These are phyloP conservation scores for Apiospora marii DNA, from an alignment of 2,329 filamentous ascomycete species.

Conservation along the genomic window DNA sequence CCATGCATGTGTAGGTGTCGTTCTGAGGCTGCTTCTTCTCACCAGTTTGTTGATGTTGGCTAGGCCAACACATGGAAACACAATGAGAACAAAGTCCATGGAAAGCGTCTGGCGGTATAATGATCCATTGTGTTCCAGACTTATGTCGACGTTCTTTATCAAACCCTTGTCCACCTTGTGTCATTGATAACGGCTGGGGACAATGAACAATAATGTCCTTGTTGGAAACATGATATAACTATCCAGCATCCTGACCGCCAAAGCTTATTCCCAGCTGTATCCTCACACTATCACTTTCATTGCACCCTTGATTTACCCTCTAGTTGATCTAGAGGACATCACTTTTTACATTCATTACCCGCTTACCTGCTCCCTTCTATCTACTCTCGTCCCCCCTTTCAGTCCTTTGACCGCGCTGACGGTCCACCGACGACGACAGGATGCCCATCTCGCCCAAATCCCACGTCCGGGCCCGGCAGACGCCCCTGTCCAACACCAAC, in stretches of 20 bases:
- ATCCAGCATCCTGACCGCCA: not conserved
- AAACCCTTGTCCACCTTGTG: no score
- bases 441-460: not conserved
- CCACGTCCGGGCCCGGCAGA: no score
- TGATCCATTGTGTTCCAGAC: no score
- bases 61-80: not conserved
- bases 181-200: no score
- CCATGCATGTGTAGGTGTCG: rapidly evolving
- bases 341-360: not conserved
- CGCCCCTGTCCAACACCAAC: no score
- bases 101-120: no score
- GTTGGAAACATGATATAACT: not conserved
- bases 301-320: not conserved
- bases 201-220: not conserved
- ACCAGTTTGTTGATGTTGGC: not conserved
- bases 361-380: not conserved
- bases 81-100: no score
- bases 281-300: not conserved
- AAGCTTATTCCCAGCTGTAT: no score
- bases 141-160: no score
- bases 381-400: not conserved
- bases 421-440: not conserved
- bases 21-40: no score
- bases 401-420: no score
- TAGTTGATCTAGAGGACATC: not conserved